A percentile compares a stretch with the other conserved stretches of the same genome.
phyloP scores from a whole-genome alignment of 441 rosid genomes.

The Jatropha podagrica region DNA sequence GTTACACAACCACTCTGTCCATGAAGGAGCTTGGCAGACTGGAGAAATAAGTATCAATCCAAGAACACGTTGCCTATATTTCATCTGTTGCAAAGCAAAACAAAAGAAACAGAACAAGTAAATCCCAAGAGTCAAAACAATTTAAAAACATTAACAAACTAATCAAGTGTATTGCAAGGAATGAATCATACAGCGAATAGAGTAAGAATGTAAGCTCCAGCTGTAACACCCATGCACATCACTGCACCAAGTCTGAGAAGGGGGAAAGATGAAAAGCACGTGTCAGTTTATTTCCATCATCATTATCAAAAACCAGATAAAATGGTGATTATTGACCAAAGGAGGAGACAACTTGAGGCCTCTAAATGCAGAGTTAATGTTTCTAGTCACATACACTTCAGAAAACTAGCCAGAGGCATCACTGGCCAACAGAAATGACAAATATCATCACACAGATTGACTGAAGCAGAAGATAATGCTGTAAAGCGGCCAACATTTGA shows the following conservation, averaged over 20 bases:
- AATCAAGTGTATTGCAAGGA: neutral
- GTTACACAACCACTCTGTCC: constrained; percentile 95
- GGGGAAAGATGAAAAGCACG: constrained; percentile 2
- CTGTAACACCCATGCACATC: constrained; percentile 96
- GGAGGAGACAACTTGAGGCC: constrained; percentile 3
- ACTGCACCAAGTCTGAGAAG: constrained; percentile 79
- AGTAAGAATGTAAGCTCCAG: constrained; percentile 95
- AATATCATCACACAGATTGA: neutral
- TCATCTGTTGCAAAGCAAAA: constrained; percentile 54
- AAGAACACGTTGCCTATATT: constrained; percentile 80
- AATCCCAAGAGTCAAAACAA: constrained; percentile 10
- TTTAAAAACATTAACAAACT: neutral
- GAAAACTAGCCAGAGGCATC: constrained; percentile 3
- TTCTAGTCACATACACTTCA: neutral
- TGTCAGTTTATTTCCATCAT: constrained; percentile 8
- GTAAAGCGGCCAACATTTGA: constrained; percentile 1
- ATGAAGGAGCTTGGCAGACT: constrained; percentile 85
- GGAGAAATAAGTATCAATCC: constrained; percentile 95
- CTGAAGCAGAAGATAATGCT: constrained; percentile 15
- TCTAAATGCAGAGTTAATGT: neutral
- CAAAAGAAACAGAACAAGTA: constrained; percentile 6
- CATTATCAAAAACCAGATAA: neutral
- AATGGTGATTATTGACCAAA: neutral
- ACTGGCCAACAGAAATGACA: neutral
- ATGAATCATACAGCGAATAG: constrained; percentile 74